Conservation (phyloP, 2,329 filamentous ascomycete species). For the Cladobotryum mycophilum region DNA sequence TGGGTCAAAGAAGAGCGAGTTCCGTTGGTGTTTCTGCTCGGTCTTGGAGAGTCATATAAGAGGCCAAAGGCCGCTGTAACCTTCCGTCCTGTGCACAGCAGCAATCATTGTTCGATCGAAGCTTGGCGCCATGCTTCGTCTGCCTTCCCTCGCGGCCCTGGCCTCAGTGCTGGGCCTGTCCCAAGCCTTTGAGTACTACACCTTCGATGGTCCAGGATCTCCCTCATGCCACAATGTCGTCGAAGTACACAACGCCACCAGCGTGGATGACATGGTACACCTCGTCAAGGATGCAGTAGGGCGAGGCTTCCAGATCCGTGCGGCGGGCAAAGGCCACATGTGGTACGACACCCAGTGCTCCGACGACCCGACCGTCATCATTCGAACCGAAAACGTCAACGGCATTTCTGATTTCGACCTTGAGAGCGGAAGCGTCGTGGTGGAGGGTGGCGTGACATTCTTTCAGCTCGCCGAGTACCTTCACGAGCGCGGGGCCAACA, state of each 20-base stretch:
- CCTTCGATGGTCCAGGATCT: slow-evolving; percentile 43
- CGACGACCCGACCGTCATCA: slow-evolving; percentile 41
- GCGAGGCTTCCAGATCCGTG: slow-evolving; percentile 36
- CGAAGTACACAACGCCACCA: slow-evolving; percentile 37
- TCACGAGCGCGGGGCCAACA: slow-evolving; percentile 38
- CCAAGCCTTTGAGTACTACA: slow-evolving; percentile 33
- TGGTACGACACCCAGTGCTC: slow-evolving; percentile 51
- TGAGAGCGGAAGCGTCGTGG: slow-evolving; percentile 37
- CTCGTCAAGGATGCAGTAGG: slow-evolving; percentile 36
- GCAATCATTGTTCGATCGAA: too few species aligned
- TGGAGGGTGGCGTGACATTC: slow-evolving; percentile 47
- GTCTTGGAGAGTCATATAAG: too few species aligned
- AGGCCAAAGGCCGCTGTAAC: too few species aligned
- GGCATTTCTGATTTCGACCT: slow-evolving; percentile 39
- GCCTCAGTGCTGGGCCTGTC: slow-evolving; percentile 4
- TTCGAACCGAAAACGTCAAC: slow-evolving; percentile 40
- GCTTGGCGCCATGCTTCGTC: not conserved
- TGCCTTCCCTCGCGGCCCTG: not conserved
- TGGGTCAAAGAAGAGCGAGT: too few species aligned
- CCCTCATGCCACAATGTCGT: slow-evolving; percentile 42
- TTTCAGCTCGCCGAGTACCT: slow-evolving; percentile 45
- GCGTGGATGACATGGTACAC: slow-evolving; percentile 36
- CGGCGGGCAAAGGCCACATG: slow-evolving; percentile 45
- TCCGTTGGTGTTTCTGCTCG: too few species aligned
- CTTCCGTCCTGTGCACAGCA: too few species aligned